These are phyloP conservation scores for Sporothrix sp. DNA, from an alignment of 2,329 filamentous ascomycete genomes.

Conservation along the genomic window DNA sequence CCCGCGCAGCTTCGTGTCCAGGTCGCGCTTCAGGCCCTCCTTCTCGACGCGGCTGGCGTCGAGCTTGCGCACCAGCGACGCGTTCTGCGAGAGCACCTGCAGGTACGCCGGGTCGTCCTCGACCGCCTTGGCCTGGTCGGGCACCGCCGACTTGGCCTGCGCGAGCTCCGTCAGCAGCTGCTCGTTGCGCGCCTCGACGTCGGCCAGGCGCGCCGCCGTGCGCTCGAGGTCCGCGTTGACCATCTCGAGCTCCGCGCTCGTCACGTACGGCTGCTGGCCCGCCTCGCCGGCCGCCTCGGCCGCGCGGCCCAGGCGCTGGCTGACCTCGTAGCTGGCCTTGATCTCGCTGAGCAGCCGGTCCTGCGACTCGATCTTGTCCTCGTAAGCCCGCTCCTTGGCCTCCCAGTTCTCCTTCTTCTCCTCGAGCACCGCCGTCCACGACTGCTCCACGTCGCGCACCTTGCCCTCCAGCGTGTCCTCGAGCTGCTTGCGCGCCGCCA, in stretches of 20 bases:
- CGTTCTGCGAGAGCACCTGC: slow-evolving; percentile 85
- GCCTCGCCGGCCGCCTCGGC: slow-evolving; percentile 33
- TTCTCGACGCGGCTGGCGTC: slow-evolving; percentile 77
- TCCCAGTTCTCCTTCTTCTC: slow-evolving; percentile 97
- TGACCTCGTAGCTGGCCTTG: slow-evolving; percentile 95
- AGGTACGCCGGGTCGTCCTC: slow-evolving; percentile 88
- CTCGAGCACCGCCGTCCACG: slow-evolving; percentile 79
- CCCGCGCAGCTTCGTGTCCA: slow-evolving; percentile 66
- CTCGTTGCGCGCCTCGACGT: slow-evolving; percentile 90
- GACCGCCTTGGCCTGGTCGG: slow-evolving; percentile 51
- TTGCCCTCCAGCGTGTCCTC: slow-evolving; percentile 69
- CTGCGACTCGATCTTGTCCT: slow-evolving; percentile 91
- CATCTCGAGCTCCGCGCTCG: slow-evolving; percentile 87
- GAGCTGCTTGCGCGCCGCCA: slow-evolving; percentile 58
- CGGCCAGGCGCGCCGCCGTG: slow-evolving; percentile 74
- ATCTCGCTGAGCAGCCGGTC: slow-evolving; percentile 87
- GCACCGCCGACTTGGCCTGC: slow-evolving; percentile 67
- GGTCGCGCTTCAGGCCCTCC: slow-evolving; percentile 65
- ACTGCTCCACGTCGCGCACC: slow-evolving; percentile 81
- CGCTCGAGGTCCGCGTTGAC: slow-evolving; percentile 84
- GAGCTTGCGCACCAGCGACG: slow-evolving; percentile 77
- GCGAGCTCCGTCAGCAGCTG: slow-evolving; percentile 84
- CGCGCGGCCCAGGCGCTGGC: slow-evolving; percentile 58
- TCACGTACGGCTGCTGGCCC: slow-evolving; percentile 55
- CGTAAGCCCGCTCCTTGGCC: slow-evolving; percentile 75